Evolutionary conservation across 2,329 filamentous ascomycete species (phyloP).

Genomic region (Fusarium sp.): DNA sequence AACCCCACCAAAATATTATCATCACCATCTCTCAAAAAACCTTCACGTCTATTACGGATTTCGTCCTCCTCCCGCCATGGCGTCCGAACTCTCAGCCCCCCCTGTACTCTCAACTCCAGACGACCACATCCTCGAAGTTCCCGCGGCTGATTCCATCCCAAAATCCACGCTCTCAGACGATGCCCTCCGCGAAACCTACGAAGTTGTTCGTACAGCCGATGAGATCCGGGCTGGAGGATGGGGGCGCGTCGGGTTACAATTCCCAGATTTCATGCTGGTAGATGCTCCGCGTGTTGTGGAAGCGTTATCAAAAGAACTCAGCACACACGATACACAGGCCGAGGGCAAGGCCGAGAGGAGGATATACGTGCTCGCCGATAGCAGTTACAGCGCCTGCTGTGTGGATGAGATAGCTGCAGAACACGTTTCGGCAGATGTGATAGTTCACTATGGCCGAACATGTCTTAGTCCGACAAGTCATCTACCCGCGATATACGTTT

Average conservation of each 20-base stretch:
- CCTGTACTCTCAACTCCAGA: slow-evolving; percentile 75
- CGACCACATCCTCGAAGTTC: slow-evolving; percentile 68
- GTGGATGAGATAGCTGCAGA: slow-evolving; percentile 97
- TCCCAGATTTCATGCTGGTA: slow-evolving; percentile 90
- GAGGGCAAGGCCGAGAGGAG: slow-evolving; percentile 45
- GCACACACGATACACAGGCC: slow-evolving; percentile 18
- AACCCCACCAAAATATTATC: slow-evolving; percentile 44
- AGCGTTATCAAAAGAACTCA: slow-evolving; percentile 55
- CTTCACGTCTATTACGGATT: not conserved
- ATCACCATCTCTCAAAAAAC: slow-evolving; percentile 24
- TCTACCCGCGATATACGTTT: slow-evolving; percentile 90
- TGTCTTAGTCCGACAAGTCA: slow-evolving; percentile 92
- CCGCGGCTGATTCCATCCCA: slow-evolving; percentile 55
- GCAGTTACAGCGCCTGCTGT: slow-evolving; percentile 96
- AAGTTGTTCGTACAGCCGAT: slow-evolving; percentile 81
- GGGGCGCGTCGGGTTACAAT: slow-evolving; percentile 88
- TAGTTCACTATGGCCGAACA: slow-evolving; percentile 93
- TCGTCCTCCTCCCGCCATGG: slow-evolving; percentile 53
- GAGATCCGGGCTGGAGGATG: slow-evolving; percentile 82
- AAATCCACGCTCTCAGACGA: slow-evolving; percentile 66
- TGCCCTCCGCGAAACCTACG: slow-evolving; percentile 83
- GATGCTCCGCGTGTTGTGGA: slow-evolving; percentile 87
- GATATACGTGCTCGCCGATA: slow-evolving; percentile 91
- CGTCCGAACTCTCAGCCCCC: slow-evolving; percentile 63
- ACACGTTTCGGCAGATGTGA: slow-evolving; percentile 89